Evolutionary conservation across 2,329 filamentous ascomycete genomes (phyloP).

Genomic region (Rutstroemia sp.): DNA sequence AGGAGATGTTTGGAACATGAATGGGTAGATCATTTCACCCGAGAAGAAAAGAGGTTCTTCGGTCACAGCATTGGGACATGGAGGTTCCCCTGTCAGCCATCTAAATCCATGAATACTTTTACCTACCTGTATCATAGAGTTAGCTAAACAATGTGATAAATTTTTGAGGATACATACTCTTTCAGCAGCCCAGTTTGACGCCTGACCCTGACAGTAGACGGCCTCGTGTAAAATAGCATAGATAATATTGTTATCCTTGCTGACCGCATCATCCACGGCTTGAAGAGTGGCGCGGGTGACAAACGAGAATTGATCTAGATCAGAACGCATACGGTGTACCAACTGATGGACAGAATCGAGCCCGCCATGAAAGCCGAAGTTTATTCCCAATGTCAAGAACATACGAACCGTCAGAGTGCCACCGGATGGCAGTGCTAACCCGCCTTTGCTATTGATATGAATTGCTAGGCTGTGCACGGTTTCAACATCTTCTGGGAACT

Average conservation of each 20-base stretch:
- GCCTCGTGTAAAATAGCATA: constrained; percentile 85
- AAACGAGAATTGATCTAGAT: constrained; percentile 69
- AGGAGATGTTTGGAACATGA: constrained; percentile 74
- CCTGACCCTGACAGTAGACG: constrained; percentile 67
- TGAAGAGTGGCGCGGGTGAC: constrained; percentile 66
- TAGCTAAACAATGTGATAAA: neutral
- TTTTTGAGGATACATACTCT: constrained; percentile 29
- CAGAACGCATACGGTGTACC: constrained; percentile 61
- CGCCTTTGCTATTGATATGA: constrained; percentile 47
- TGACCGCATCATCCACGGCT: constrained; percentile 52
- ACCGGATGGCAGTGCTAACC: constrained; percentile 62
- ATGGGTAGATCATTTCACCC: constrained; percentile 86
- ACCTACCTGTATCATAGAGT: neutral
- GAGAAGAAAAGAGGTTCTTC: constrained; percentile 65
- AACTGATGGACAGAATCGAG: constrained; percentile 68
- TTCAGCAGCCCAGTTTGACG: constrained; percentile 70
- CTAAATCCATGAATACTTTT: constrained; percentile 11
- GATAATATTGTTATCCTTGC: constrained; percentile 61
- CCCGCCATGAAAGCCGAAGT: constrained; percentile 73
- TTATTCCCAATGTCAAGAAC: constrained; percentile 70
- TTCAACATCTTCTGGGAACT: constrained; percentile 74
- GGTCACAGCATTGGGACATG: constrained; percentile 31
- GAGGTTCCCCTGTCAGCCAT: constrained; percentile 36
- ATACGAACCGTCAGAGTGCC: constrained; percentile 65
- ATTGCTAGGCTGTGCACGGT: constrained; percentile 43